A percentile compares a stretch with the other conserved stretches of the same genome.
phyloP scores from a whole-genome alignment of 306 rosid species.

The Quercus agrifolia region DNA sequence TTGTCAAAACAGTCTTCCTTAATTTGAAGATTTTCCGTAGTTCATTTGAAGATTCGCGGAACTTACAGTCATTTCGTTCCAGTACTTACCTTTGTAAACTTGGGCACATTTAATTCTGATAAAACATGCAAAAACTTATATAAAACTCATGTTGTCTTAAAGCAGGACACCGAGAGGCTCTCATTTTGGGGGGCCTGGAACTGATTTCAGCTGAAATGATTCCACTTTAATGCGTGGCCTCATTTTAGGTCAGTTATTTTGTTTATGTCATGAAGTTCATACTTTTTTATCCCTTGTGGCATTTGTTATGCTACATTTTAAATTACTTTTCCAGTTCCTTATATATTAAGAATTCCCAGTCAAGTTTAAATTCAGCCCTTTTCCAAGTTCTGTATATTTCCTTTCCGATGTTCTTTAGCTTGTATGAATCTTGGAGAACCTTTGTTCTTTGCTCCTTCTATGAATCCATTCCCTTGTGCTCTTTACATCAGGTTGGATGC shows the following conservation, averaged over 20 bases:
- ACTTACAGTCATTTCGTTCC: conserved; percentile 53
- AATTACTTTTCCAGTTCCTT: conserved; percentile 45
- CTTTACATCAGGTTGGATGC: conserved; percentile 3
- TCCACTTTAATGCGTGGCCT: conserved; percentile 72
- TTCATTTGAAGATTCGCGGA: conserved; percentile 33
- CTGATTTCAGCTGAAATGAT: conserved; percentile 72
- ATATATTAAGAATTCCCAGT: conserved; percentile 26
- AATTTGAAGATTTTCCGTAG: conserved; percentile 18
- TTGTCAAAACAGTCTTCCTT: neutral
- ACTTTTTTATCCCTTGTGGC: conserved; percentile 45
- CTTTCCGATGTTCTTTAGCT: conserved; percentile 6
- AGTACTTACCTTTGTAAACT: conserved; percentile 50
- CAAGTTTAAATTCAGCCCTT: conserved; percentile 15
- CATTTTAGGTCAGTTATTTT: conserved; percentile 76
- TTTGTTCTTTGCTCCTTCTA: neutral
- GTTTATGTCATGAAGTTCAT: conserved; percentile 48
- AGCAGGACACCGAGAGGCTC: conserved; percentile 75
- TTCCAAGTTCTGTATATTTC: neutral
- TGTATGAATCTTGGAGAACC: conserved; percentile 7
- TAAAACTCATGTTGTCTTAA: conserved; percentile 61
- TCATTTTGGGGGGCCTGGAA: conserved; percentile 70
- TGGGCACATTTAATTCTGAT: conserved; percentile 45
- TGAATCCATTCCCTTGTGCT: conserved; percentile 18
- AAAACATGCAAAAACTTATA: conserved; percentile 51
- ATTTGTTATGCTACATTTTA: conserved; percentile 46